Evolutionary conservation across 1,284 basidiomycete species (phyloP), one percentile per base, ranked within the genome.

Genomic region (Phellinidium pouzarii): DNA sequence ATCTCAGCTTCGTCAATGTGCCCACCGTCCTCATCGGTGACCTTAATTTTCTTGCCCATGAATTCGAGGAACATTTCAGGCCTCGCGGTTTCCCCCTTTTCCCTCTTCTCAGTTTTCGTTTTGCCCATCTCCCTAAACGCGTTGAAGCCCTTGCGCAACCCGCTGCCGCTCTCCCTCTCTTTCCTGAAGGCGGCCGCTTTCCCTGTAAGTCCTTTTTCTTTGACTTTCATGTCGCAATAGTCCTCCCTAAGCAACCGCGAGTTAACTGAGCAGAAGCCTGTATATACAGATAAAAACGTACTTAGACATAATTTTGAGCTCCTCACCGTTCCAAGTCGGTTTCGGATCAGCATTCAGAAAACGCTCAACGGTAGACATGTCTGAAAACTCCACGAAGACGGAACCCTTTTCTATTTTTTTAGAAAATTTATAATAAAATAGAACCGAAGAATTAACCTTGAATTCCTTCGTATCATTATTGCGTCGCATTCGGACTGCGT

Each of bases 191-290:
- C 70, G 22, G 80, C 83, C 25, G 75, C 79, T 65, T 80, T 84
- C 54, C 82, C 86, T 37, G 72, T 84, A 37, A 90, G 73, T 7
- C 93, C 93, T 71, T 97, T 96, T 72, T 97, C 94, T 70, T 91
- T 88, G 71, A 94, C 91, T 73, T 98, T 99, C 92, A 94, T 95
- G 60, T 91, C 82, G 64, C 93, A 92, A 69, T 98, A 99, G 5
- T 76, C 91, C 58, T 87, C 85, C 66, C 89, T 91, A 60, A 7
- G 9, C n/a, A n/a, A n/a, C n/a, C n/a, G n/a, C n/a, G n/a, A n/a
- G n/a, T 23, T 19, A 44, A 47, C 38, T 27, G n/a, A 19, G 38
- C 17, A n/a, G n/a, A 44, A 44, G 12, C 22, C 40, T 44, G 9
- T 40, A 17, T 45, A 53, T 11, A 17, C 7, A 14, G 17, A 14